These are phyloP conservation scores for Geopyxis carbonaria DNA, from an alignment of 495 filamentous ascomycete genomes.

Conservation along the genomic window DNA sequence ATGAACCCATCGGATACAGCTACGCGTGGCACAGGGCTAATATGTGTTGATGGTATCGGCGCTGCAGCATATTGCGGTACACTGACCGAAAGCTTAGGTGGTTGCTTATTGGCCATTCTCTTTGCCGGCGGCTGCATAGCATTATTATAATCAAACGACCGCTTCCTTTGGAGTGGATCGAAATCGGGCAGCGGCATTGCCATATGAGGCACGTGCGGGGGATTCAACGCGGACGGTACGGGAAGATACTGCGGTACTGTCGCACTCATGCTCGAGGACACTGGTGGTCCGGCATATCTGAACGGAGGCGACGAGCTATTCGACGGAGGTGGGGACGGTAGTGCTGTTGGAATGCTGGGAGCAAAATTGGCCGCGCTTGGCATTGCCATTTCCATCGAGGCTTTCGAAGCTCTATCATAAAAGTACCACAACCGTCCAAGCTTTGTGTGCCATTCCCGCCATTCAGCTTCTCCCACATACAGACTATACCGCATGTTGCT, in stretches of 20 bases:
- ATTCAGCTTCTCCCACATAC: constrained; percentile 63
- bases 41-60: too few relatives aligned
- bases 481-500: constrained; percentile 96
- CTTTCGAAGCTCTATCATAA: constrained; percentile 37
- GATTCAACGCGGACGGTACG: not conserved
- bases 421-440: constrained; percentile 63
- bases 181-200: constrained; percentile 23
- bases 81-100: constrained; percentile 15
- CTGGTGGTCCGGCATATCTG: not conserved
- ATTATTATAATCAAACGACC: constrained; percentile 17
- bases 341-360: not conserved
- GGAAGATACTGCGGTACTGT: not conserved
- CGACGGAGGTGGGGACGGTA: not conserved
- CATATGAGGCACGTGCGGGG: constrained; percentile 14
- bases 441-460: constrained; percentile 70
- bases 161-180: constrained; percentile 19
- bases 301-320: not conserved
- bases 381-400: constrained; percentile 6
- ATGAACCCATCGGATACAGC: constrained; percentile 34
- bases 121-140: constrained; percentile 24
- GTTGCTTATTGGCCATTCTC: constrained; percentile 22
- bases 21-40: too few relatives aligned
- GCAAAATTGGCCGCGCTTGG: too few relatives aligned
- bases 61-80: constrained; percentile 21
- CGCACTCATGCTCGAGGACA: not conserved